Conservation (phyloP, 2,329 filamentous ascomycete species). For the Hypoxylon sp. region DNA sequence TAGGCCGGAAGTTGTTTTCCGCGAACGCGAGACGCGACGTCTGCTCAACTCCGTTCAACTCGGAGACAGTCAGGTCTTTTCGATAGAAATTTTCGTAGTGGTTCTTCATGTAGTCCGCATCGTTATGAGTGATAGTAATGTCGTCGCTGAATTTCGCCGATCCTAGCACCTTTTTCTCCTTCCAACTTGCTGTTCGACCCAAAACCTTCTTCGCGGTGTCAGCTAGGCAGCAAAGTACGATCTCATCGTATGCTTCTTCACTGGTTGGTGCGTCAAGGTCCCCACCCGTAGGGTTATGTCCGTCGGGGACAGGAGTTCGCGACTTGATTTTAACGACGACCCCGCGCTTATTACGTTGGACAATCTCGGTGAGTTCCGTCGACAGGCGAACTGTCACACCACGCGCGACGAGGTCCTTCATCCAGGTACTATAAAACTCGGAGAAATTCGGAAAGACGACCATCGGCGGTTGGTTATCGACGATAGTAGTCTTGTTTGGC, state of each 20-base stretch:
- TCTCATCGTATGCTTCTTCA: conserved; percentile 72
- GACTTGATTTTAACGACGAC: conserved; percentile 60
- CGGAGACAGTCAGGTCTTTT: conserved; percentile 55
- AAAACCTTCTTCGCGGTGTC: conserved; percentile 74
- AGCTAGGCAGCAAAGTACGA: conserved; percentile 73
- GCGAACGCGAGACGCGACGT: conserved; percentile 56
- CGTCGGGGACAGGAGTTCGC: conserved; percentile 50
- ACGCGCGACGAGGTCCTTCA: conserved; percentile 59
- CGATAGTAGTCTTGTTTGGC: conserved; percentile 47
- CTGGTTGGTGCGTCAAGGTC: conserved; percentile 54
- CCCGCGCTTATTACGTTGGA: conserved; percentile 61
- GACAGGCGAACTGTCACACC: conserved; percentile 66
- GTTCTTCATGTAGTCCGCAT: conserved; percentile 72
- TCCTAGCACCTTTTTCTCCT: conserved; percentile 76
- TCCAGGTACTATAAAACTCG: conserved; percentile 66
- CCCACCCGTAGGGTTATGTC: conserved; percentile 49
- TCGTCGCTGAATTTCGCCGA: conserved; percentile 77
- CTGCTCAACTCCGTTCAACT: conserved; percentile 53
- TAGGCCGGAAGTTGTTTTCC: conserved; percentile 59
- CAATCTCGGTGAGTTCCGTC: conserved; percentile 63
- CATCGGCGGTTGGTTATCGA: conserved; percentile 66
- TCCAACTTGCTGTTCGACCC: conserved; percentile 66
- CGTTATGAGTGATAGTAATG: conserved; percentile 76
- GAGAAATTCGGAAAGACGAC: conserved; percentile 68
- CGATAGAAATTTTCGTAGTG: conserved; percentile 75